Conservation (phyloP, 75 land plant species). For the Azolla pinnata region DNA sequence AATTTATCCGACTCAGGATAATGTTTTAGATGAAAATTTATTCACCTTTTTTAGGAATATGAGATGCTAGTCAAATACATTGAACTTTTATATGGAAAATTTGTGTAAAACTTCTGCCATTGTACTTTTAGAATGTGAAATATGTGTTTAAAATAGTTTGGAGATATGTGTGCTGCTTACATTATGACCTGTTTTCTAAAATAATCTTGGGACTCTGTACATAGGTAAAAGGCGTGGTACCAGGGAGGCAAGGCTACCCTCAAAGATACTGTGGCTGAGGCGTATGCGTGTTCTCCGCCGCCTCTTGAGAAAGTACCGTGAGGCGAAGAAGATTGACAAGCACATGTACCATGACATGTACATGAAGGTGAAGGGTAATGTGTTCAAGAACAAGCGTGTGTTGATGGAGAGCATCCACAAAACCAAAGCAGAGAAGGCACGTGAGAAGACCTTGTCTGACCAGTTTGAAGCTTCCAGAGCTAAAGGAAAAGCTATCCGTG, state of each 20-base stretch:
- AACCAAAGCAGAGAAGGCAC: conserved; percentile 56
- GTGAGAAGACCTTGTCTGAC: conserved; percentile 51
- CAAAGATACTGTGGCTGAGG: conserved; percentile 46
- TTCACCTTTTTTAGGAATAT: background rate
- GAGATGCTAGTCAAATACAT: background rate
- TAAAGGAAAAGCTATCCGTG: conserved; percentile 54
- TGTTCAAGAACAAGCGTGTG: conserved; percentile 56
- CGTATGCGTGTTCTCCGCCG: conserved; percentile 54
- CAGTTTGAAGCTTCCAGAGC: conserved; percentile 51
- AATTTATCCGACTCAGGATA: no score
- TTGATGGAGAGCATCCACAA: conserved; percentile 70
- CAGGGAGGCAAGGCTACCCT: conserved; percentile 52
- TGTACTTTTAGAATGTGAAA: background rate
- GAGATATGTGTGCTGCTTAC: no score
- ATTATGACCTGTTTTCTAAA: conserved; percentile 1
- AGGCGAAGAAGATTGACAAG: conserved; percentile 50
- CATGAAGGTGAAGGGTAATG: conserved; percentile 59
- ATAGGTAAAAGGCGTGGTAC: conserved; percentile 49
- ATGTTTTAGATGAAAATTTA: no score
- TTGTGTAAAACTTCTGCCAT: background rate
- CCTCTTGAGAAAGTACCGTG: conserved; percentile 47
- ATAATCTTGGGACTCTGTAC: background rate
- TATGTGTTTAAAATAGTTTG: no score
- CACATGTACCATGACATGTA: conserved; percentile 67
- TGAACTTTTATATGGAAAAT: background rate